Base-by-base conservation (phyloP, 2,329 filamentous ascomycete genomes). In the Neofusicoccum sp. region DNA sequence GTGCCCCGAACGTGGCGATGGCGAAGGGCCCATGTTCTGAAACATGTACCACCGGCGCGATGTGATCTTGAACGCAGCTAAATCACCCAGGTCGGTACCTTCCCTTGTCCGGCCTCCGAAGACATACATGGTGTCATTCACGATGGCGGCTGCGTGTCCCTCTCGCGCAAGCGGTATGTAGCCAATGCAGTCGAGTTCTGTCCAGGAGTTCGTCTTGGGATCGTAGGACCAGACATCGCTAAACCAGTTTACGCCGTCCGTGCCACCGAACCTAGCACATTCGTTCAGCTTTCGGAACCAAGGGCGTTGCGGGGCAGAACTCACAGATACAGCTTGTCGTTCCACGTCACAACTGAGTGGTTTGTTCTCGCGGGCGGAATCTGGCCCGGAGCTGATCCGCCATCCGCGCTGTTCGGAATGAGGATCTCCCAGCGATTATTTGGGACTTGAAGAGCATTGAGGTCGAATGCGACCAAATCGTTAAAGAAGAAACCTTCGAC, bases 221-320 rank as follows among this genome's bases (percentile, higher is more conserved):
- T 97, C 94, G 75, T 95, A 99, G 59, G 89, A 92, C 95, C 95
- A 99, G 52, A 99, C 95, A 74, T 99, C 95, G 76, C 98, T 99
- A 80, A 98, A 99, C 96, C 95, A 99, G 71, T 91, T 88, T 62
- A 93, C 87, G 44, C 95, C 95, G 74, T 99, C 97, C 1, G 95
- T 99, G 66, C 95, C 95, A 69, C 95, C 95, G 74, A 99, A 99
- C n/a, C 91, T 95, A 68, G 9, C 16, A 60, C 52, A 63, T 64
- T 68, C 64, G 64, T 64, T 58, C 28, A 59, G 34, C 39, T 31
- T 34, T 12, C 16, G n/a, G n/a, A 14, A 52, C 12, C 12, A 44
- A 28, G 14, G 11, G 22, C 56, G 44, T 16, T 37, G 3, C 28
- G 5, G 28, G n/a, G 34, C 9, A 41, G 14, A 22, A 84, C 90